Evolutionary conservation across 352 stramenopile species (phyloP), one percentile per base, ranked within the genome.

Genomic region (Globisporangium cederbergense): DNA sequence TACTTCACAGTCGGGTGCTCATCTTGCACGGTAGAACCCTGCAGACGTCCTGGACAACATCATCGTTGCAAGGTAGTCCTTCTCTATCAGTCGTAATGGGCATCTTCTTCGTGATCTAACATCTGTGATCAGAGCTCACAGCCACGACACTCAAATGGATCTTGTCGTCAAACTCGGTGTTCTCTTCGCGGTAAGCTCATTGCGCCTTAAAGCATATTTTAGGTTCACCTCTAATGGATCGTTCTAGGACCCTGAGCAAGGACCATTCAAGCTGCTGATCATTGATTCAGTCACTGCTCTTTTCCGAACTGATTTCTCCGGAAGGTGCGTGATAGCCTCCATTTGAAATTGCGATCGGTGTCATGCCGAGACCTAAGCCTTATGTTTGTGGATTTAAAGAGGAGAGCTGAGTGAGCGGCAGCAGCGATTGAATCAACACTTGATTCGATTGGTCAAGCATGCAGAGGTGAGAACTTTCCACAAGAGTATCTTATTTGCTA

Each of bases 1-100:
- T 18, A 28, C 58, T 30, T 60, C 11, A n/a, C 25, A 40, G 5
- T 20, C 8, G 10, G 5, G 20, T 36, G 22, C 11, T 54, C 25
- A 36, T 36, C 11, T 36, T 11, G 30, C 42, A 22, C 6, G 45
- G 18, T 62, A 97, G 67, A 88, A 98, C 58, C 70, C 86, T 25
- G 72, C 85, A 0, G 93, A 97, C 38, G 82, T 97, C n/a, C 77
- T 98, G 25, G 93, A 98, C 67, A 98, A 98, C 74, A 96, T 98
- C 56, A 92, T 98, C 50, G 82, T 97, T 42, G 92, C 91, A 16
- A 82, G 89, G 82, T 91, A 55, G 55, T 22, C 10, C 4, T 60
- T 4, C n/a, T 34, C 38, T 14, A 30, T 50, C 51, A 18, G 38
- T 32, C 56, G n/a, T 51, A n/a, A 34, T 1, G 14, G 1, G 34